phyloP scores from a whole-genome alignment of 2,329 filamentous ascomycete species.

The Cladosporium halotolerans region DNA sequence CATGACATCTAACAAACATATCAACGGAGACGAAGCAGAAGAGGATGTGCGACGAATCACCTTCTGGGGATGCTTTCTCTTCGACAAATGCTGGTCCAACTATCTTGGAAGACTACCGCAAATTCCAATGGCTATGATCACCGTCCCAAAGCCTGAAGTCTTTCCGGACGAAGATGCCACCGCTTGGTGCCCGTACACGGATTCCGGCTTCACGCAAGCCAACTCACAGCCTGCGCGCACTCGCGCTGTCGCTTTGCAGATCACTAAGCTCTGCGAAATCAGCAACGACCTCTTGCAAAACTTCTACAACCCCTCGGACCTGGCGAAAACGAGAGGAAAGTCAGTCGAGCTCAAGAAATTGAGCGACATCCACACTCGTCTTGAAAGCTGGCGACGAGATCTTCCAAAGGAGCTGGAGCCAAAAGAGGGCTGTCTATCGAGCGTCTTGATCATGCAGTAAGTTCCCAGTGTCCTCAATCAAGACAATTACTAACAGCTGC shows the following conservation, averaged over 20 bases:
- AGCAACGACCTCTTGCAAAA: conserved; percentile 82
- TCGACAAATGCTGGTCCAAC: conserved; percentile 98
- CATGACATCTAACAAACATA: conserved; percentile 45
- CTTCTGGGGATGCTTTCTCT: conserved; percentile 97
- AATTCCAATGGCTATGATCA: conserved; percentile 70
- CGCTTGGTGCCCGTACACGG: conserved; percentile 82
- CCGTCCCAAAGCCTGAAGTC: conserved; percentile 81
- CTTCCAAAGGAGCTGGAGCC: conserved; percentile 82
- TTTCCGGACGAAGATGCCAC: conserved; percentile 83
- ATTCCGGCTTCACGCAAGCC: conserved; percentile 67
- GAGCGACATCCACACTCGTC: conserved; percentile 79
- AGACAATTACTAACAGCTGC: conserved; percentile 19
- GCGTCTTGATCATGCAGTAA: conserved; percentile 81
- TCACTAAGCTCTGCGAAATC: conserved; percentile 82
- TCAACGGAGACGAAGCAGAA: conserved; percentile 63
- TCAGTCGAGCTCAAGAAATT: conserved; percentile 84
- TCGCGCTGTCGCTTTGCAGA: conserved; percentile 72
- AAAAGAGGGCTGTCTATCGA: conserved; percentile 81
- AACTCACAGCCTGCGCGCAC: conserved; percentile 76
- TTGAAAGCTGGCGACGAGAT: conserved; percentile 83
- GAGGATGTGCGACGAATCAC: conserved; percentile 85
- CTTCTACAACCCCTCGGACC: conserved; percentile 77
- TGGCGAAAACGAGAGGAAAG: conserved; percentile 61
- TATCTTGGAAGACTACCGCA: conserved; percentile 90
- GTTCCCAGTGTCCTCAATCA: conserved; percentile 32